A percentile compares a stretch with the other conserved stretches of the same genome.
These are phyloP conservation scores for Moesziomyces aphidis DNA, from an alignment of 1,284 basidiomycete genomes.

Conservation along the genomic window DNA sequence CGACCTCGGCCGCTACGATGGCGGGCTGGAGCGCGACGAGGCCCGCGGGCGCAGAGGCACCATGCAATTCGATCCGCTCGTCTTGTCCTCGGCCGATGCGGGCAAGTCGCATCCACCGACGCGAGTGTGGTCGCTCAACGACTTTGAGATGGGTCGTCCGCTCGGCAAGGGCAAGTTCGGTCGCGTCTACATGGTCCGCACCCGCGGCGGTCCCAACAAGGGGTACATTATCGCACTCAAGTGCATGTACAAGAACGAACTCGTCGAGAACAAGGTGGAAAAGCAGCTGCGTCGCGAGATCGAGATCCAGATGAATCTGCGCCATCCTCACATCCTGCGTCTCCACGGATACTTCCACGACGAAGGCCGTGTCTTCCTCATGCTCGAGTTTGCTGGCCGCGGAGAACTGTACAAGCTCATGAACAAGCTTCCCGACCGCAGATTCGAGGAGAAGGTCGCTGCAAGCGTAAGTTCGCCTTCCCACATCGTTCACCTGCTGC, in stretches of 20 bases:
- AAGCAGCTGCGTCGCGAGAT: constrained; percentile 96
- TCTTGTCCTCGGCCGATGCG: constrained; percentile 30
- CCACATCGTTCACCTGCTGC: not conserved
- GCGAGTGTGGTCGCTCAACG: constrained; percentile 79
- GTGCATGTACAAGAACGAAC: constrained; percentile 95
- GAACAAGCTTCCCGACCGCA: constrained; percentile 76
- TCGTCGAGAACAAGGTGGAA: constrained; percentile 78
- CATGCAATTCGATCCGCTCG: constrained; percentile 30
- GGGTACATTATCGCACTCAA: constrained; percentile 95
- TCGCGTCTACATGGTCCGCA: constrained; percentile 97
- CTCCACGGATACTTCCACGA: constrained; percentile 98
- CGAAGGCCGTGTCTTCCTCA: constrained; percentile 95
- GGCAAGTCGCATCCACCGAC: constrained; percentile 54
- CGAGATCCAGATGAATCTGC: constrained; percentile 96
- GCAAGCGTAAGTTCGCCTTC: constrained; percentile 71
- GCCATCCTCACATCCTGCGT: constrained; percentile 93
- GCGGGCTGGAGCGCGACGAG: constrained; percentile 68
- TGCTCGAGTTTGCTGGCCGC: constrained; percentile 95
- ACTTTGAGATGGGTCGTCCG: constrained; percentile 94
- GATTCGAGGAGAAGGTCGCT: constrained; percentile 87
- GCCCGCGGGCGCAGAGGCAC: constrained; percentile 58
- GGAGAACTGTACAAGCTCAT: constrained; percentile 97
- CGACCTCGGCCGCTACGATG: constrained; percentile 67
- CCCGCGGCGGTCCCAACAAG: constrained; percentile 72
- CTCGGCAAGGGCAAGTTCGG: constrained; percentile 99